phyloP scores from a whole-genome alignment of 2,329 filamentous ascomycete species.

The Aphanoascus verrucosus region DNA sequence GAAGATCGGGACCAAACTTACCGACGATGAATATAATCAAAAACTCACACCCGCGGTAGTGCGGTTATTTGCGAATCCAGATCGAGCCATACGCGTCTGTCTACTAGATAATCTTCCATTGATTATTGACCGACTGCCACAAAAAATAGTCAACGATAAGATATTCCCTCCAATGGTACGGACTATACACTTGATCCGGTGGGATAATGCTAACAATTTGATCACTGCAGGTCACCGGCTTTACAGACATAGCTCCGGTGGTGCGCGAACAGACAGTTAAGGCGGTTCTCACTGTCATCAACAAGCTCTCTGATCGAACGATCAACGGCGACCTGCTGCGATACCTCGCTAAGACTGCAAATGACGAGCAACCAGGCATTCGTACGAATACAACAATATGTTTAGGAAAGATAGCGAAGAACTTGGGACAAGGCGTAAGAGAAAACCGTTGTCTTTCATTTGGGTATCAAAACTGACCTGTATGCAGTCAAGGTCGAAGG shows the following conservation, averaged over 20 bases:
- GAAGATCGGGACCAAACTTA: slow-evolving; percentile 79
- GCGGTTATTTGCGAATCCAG: slow-evolving; percentile 78
- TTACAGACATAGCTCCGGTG: slow-evolving; percentile 80
- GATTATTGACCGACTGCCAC: slow-evolving; percentile 83
- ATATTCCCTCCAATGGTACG: slow-evolving; percentile 86
- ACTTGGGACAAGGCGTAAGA: slow-evolving; percentile 55
- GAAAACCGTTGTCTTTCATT: neutral
- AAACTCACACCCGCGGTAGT: slow-evolving; percentile 79
- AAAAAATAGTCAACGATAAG: slow-evolving; percentile 87
- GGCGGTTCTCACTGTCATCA: slow-evolving; percentile 75
- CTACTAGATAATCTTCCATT: slow-evolving; percentile 75
- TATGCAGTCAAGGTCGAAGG: slow-evolving; percentile 64
- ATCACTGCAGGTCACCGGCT: slow-evolving; percentile 63
- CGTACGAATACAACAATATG: slow-evolving; percentile 97
- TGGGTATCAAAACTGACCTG: slow-evolving; percentile 21
- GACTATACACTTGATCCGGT: slow-evolving; percentile 1
- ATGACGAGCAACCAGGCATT: slow-evolving; percentile 94
- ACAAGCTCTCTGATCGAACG: slow-evolving; percentile 80
- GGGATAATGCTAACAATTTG: neutral
- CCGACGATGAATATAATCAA: slow-evolving; percentile 77
- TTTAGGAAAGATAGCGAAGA: slow-evolving; percentile 86
- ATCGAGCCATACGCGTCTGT: slow-evolving; percentile 83
- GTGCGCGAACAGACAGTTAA: slow-evolving; percentile 95
- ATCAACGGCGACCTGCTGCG: slow-evolving; percentile 88
- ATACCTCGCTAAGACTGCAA: slow-evolving; percentile 87